phyloP scores from a whole-genome alignment of 2,329 filamentous ascomycete genomes.

The Cercospora sp. region DNA sequence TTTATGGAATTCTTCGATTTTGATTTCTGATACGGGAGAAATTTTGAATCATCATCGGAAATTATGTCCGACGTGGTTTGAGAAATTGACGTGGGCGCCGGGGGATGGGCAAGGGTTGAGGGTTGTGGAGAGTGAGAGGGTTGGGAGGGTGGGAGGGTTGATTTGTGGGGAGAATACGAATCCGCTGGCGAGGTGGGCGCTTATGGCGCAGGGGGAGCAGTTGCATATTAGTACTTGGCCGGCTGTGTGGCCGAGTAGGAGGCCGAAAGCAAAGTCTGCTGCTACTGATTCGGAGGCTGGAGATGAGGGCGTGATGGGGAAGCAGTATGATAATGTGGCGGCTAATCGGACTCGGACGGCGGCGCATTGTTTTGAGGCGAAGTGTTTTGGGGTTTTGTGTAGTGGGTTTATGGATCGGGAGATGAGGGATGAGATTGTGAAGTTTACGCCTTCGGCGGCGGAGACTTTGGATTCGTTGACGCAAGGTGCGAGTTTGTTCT shows the following conservation, averaged over 20 bases:
- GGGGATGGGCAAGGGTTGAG: constrained; percentile 55
- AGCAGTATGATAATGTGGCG: constrained; percentile 56
- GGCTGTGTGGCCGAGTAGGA: constrained; percentile 54
- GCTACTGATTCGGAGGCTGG: neutral
- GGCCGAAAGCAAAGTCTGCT: neutral
- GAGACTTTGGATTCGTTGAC: constrained; percentile 43
- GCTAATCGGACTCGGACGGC: constrained; percentile 56
- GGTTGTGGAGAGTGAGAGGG: constrained; percentile 47
- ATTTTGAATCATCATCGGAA: constrained; percentile 57
- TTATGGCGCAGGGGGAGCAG: constrained; percentile 59
- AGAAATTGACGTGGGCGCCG: constrained; percentile 57
- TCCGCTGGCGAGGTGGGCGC: constrained; percentile 53
- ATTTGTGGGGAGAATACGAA: constrained; percentile 63
- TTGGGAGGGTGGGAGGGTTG: constrained; percentile 52
- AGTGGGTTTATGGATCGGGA: constrained; percentile 45
- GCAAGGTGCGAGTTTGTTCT: constrained; percentile 52
- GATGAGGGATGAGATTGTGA: constrained; percentile 42
- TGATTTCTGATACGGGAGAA: constrained; percentile 49
- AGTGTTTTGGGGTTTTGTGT: constrained; percentile 57
- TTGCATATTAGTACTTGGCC: constrained; percentile 60
- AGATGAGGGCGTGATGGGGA: constrained; percentile 14
- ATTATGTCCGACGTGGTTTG: constrained; percentile 58
- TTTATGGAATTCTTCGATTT: constrained; percentile 55
- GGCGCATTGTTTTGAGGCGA: constrained; percentile 60
- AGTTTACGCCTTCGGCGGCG: constrained; percentile 25